phyloP scores from a whole-genome alignment of 495 filamentous ascomycete genomes.

The Daldinia grandis region DNA sequence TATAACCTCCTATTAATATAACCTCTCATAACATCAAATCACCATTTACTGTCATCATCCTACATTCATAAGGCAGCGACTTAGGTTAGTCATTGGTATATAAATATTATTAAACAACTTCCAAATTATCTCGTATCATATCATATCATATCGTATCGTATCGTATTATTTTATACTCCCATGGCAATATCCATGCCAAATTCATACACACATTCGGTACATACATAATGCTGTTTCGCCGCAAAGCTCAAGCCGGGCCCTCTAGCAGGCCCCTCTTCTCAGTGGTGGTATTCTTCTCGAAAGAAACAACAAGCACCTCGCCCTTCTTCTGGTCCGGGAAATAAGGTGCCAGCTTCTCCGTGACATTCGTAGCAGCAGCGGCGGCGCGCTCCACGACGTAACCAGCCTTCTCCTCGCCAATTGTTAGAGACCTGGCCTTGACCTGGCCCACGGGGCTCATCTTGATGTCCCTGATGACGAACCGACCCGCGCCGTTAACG shows the following conservation, averaged over 20 bases:
- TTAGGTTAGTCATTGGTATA: background rate
- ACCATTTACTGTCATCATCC: too few relatives aligned
- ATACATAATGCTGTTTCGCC: background rate
- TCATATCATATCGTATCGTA: background rate
- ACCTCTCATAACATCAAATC: too few relatives aligned
- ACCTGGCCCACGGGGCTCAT: background rate
- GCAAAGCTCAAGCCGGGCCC: background rate
- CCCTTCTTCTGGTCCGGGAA: conserved; percentile 17
- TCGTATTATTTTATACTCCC: background rate
- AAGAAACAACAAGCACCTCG: conserved; percentile 3
- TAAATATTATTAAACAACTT: background rate
- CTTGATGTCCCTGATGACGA: background rate
- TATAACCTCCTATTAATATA: too few relatives aligned
- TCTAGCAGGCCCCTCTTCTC: background rate
- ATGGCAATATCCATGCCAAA: too few relatives aligned
- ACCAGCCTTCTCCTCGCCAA: background rate
- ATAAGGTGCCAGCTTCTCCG: conserved; percentile 9
- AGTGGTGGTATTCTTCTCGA: background rate
- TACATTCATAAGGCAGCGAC: background rate
- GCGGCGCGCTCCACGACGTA: background rate
- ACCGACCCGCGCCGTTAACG: background rate
- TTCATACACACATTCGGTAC: too few relatives aligned
- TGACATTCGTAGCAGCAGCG: conserved; percentile 7
- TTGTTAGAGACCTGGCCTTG: background rate
- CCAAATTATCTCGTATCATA: background rate